A percentile compares a stretch with the other conserved stretches of the same genome.
Evolutionary conservation across 202 grass and related monocot genomes (phyloP).

Genomic region (Setaria italica): DNA sequence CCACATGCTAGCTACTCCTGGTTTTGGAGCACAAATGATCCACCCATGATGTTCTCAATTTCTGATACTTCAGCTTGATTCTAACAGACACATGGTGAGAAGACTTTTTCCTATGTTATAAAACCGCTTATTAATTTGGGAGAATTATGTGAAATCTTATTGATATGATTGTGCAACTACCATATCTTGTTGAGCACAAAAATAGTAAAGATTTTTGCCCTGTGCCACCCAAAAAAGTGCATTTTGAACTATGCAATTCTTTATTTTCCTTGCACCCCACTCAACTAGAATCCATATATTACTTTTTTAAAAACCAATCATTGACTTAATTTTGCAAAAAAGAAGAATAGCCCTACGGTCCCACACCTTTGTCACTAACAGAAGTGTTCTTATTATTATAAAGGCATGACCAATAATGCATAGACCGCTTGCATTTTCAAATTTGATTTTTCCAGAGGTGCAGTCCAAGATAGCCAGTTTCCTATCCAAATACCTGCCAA

Average conservation of each 20-base stretch:
- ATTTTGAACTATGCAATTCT: neutral
- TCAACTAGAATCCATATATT: conserved; percentile 16
- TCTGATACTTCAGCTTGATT: neutral
- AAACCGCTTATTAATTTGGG: neutral
- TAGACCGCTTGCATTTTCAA: neutral
- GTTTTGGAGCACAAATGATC: neutral
- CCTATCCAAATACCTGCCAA: neutral
- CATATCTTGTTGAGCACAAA: conserved; percentile 3
- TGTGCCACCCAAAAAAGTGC: neutral
- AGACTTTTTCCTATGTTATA: neutral
- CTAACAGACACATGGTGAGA: neutral
- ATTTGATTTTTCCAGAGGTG: neutral
- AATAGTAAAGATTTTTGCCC: neutral
- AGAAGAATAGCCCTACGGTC: neutral
- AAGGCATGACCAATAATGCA: neutral
- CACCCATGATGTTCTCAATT: neutral
- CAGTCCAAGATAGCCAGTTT: neutral
- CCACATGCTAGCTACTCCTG: conserved; percentile 1
- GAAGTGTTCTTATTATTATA: neutral
- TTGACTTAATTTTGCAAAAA: neutral
- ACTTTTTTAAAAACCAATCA: neutral
- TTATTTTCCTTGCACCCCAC: neutral
- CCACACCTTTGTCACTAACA: conserved; percentile 14
- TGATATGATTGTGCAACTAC: neutral
- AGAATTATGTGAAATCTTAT: neutral